Evolutionary conservation across 2,329 filamentous ascomycete species (phyloP), one percentile per base, ranked within the genome.

Genomic region (Dendrostoma leiphaemia): DNA sequence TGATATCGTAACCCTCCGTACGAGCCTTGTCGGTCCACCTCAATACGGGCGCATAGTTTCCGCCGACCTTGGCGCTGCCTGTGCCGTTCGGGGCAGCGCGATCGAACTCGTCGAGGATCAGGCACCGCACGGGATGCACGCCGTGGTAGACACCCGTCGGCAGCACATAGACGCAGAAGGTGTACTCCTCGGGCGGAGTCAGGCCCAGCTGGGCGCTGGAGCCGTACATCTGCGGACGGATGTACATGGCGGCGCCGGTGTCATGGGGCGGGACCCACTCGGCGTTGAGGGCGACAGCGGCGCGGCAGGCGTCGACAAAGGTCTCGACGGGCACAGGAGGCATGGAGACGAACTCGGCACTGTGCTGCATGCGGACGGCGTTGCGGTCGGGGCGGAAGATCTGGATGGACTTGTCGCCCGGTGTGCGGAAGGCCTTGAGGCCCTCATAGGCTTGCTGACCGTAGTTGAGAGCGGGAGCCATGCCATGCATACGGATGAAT

Each of bases 371-470:
- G 56, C 93, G 90, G 38, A 75, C 72, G 34, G 92, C 94, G 70
- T 97, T 97, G 67, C 87, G 85, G 65, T 86, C 81, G 0, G 93
- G 90, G 4, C 93, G 88, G 83, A 97, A 97, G 70, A 97, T 83
- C 68, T 85, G 84, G 74, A 97, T 92, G 56, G 74, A 73, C 56
- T 78, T 69, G 69, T 88, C 83, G 54, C 81, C 76, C 17, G 91
- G 89, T 2, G 80, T 78, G 59, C 93, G 91, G 81, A 97, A 97
- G 52, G 93, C 92, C 74, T 97, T 97, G 69, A 97, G 85, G n/a
- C 94, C 94, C 71, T 99, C 94, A 78, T 96, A 99, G 65, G 91
- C 93, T 76, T 97, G 94, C 69, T 96, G 91, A 55, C 93, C 91
- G 71, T 99, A 99, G 80, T 99, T 99, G 61, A 97, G 83, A 40